Conservation (phyloP, 352 stramenopile genomes). For the Pythium dissotocum region DNA sequence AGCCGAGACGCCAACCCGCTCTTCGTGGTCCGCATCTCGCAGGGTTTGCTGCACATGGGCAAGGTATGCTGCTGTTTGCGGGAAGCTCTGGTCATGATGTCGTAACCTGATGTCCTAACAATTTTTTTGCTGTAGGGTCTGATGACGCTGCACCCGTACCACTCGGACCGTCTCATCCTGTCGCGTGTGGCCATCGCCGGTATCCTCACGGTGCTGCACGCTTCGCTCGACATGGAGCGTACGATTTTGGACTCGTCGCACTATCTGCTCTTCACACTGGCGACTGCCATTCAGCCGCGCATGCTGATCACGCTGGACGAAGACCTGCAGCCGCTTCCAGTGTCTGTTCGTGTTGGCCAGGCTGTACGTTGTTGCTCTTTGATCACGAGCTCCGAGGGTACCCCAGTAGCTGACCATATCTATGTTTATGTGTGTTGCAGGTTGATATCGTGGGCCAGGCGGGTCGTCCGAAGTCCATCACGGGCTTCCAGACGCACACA, state of each 20-base stretch:
- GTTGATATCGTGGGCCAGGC: conserved; percentile 99
- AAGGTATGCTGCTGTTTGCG: conserved; percentile 71
- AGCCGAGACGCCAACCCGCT: conserved; percentile 96
- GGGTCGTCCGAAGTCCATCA: conserved; percentile 99
- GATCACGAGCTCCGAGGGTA: not conserved
- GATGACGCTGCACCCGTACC: conserved; percentile 97
- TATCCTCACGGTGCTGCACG: conserved; percentile 95
- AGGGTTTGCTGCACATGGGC: conserved; percentile 98
- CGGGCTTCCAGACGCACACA: conserved; percentile 99
- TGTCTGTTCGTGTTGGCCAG: conserved; percentile 98
- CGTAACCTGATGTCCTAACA: conserved; percentile 3
- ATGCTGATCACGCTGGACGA: conserved; percentile 99
- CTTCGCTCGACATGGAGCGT: conserved; percentile 96
- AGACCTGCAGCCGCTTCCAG: conserved; percentile 94
- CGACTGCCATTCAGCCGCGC: conserved; percentile 97
- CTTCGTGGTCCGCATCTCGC: conserved; percentile 98
- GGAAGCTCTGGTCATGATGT: not conserved
- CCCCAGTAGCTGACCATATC: not conserved
- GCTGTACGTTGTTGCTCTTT: conserved; percentile 66
- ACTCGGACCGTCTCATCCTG: conserved; percentile 94
- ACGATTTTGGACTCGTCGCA: conserved; percentile 98
- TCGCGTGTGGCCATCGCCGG: conserved; percentile 92
- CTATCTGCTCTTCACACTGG: conserved; percentile 98
- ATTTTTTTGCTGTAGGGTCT: conserved; percentile 72
- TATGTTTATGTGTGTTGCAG: conserved; percentile 28